Base-by-base conservation (phyloP, 345 rosid genomes). In the Arabis hirsuta region DNA sequence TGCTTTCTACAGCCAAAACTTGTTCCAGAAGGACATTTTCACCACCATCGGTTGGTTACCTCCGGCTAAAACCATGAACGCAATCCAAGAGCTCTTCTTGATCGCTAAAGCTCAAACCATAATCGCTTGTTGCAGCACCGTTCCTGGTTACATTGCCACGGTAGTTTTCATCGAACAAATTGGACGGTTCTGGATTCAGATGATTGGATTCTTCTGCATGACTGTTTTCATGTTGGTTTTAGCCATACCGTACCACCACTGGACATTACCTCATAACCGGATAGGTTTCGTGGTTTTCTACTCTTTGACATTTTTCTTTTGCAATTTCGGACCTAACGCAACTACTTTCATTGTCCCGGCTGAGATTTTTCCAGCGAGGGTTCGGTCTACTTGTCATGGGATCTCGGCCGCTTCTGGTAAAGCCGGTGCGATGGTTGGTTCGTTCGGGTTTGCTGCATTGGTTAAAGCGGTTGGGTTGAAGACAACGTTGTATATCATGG, bases 241-340 rank as follows among this genome's bases (percentile, higher is more conserved):
- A 31, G 88, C 91, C 13, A 36, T 91, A 47, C 95, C 95, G 13
- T 91, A 91, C 82, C 42, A 91, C 36, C 89, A 84, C 55, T 91
- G 95, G 95, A 85, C 85, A 4, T 38, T 77, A 5, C 80, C 77
- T 0, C 47, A 46, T 4, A 71, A 91, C 81, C 77, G 76, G 14
- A 78, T 87, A 8, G 85, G 88, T 19, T 91, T 91, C 3, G 81
- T 91, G 2, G 71, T 79, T 4, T 56, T 88, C 14, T 91, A 91
- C 72, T 82, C 91, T 4, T 39, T 91, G 2, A 84, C 95, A 0
- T 91, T 91, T 72, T 91, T 91, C 83, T 91, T 91, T 46, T 78
- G 89, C 12, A 91, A 91, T 43, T 91, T 91, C 12, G 96, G 93
- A 22, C 97, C 97, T 8, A 91, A 87, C 12, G 87, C 96, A 27